Conservation (phyloP, 2,329 filamentous ascomycete species). For the Periconia sp. region DNA sequence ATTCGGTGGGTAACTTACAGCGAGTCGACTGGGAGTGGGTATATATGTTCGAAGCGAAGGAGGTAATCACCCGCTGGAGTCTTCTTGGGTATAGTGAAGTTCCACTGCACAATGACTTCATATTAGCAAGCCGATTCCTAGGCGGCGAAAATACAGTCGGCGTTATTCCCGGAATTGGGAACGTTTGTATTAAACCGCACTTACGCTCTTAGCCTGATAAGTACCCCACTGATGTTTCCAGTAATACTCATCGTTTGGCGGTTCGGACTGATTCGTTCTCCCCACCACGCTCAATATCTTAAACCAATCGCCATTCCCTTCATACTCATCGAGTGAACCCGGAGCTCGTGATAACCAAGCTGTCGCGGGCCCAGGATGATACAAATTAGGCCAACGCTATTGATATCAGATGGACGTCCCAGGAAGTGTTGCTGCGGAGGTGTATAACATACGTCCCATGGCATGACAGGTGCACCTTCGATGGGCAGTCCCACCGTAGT, state of each 20-base stretch:
- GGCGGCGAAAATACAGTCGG: not conserved
- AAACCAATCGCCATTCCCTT: constrained; percentile 14
- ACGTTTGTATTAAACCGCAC: not conserved
- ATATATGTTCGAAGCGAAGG: constrained; percentile 17
- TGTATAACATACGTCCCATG: constrained; percentile 10
- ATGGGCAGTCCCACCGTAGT: constrained; percentile 7
- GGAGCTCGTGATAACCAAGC: constrained; percentile 9
- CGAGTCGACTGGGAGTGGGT: constrained; percentile 12
- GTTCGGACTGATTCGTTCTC: constrained; percentile 8
- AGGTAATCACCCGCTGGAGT: constrained; percentile 16
- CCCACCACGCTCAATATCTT: constrained; percentile 15
- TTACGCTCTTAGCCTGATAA: constrained; percentile 13
- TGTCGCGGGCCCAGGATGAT: constrained; percentile 13
- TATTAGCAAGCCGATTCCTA: not conserved
- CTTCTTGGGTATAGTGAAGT: constrained; percentile 8
- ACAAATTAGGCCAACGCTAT: constrained; percentile 12
- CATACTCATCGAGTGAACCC: constrained; percentile 2
- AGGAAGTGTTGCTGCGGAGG: not conserved
- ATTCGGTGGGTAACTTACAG: constrained; percentile 6
- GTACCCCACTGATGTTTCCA: constrained; percentile 19
- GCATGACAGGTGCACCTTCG: constrained; percentile 6
- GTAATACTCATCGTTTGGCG: constrained; percentile 11
- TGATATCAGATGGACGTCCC: not conserved
- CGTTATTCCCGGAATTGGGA: not conserved
- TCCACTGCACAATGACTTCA: constrained; percentile 3